A percentile compares a stretch with the other conserved stretches of the same genome.
Conservation (phyloP, 129 eudicot species). For the Saposhnikovia divaricata region DNA sequence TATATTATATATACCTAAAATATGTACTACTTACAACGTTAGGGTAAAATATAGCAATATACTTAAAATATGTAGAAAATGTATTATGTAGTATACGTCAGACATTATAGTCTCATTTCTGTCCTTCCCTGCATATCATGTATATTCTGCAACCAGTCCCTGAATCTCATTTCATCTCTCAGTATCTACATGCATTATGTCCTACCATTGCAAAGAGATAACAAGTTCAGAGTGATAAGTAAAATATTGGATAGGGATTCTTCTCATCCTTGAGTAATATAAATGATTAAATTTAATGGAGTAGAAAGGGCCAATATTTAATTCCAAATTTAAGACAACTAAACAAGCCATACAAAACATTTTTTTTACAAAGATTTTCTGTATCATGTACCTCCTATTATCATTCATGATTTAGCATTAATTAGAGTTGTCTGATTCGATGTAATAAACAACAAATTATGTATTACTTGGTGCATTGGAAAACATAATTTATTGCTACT, state of each 20-base stretch:
- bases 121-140: neutral
- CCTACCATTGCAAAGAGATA: neutral
- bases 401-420: neutral
- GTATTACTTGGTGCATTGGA: neutral
- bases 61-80: neutral
- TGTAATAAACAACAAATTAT: neutral
- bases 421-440: neutral
- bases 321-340: neutral
- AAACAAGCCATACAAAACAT: neutral
- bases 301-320: neutral
- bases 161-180: neutral
- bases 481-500: neutral
- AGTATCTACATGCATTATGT: neutral
- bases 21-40: neutral
- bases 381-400: neutral
- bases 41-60: neutral
- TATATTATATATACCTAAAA: neutral
- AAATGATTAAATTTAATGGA: neutral
- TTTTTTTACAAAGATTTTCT: neutral
- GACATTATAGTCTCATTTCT: neutral
- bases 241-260: neutral
- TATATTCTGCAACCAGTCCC: neutral
- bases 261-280: neutral
- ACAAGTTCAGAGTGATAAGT: neutral
- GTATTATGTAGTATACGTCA: neutral